Evolutionary conservation across 2,329 filamentous ascomycete genomes (phyloP).

Genomic region (Coccinonectria pachysandricola): DNA sequence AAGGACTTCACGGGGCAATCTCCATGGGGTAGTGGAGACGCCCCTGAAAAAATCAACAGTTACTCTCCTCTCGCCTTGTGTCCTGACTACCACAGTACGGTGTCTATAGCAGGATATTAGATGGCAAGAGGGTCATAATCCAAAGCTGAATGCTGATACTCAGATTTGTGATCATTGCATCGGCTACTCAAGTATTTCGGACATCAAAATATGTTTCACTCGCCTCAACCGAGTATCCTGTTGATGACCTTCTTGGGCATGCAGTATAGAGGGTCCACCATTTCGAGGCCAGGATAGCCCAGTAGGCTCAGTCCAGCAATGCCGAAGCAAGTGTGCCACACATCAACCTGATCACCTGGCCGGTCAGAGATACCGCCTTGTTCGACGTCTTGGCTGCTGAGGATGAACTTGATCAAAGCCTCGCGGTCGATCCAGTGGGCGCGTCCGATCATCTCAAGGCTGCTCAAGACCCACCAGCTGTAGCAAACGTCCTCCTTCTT

Average conservation of each 20-base stretch:
- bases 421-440: constrained; percentile 88
- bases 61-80: constrained; percentile 58
- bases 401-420: constrained; percentile 70
- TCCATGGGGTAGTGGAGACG: constrained; percentile 13
- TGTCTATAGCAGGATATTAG: constrained; percentile 54
- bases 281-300: constrained; percentile 62
- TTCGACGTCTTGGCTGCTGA: constrained; percentile 79
- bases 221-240: constrained; percentile 42
- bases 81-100: constrained; percentile 46
- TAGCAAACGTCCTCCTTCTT: constrained; percentile 97
- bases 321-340: constrained; percentile 90
- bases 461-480: constrained; percentile 96
- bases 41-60: constrained; percentile 19
- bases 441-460: constrained; percentile 76
- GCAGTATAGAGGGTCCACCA: constrained; percentile 82
- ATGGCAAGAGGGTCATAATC: constrained; percentile 47
- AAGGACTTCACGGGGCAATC: constrained; percentile 19
- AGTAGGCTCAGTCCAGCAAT: constrained; percentile 80
- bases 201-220: too few species aligned
- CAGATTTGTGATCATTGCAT: neutral
- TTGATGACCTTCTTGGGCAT: constrained; percentile 60
- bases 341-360: constrained; percentile 90
- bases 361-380: constrained; percentile 80
- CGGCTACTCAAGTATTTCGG: too few species aligned
- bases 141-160: neutral